Evolutionary conservation across 1,139 yeast species (phyloP), one percentile per base, ranked within the genome.

Genomic region (Scheffersomyces titani): DNA sequence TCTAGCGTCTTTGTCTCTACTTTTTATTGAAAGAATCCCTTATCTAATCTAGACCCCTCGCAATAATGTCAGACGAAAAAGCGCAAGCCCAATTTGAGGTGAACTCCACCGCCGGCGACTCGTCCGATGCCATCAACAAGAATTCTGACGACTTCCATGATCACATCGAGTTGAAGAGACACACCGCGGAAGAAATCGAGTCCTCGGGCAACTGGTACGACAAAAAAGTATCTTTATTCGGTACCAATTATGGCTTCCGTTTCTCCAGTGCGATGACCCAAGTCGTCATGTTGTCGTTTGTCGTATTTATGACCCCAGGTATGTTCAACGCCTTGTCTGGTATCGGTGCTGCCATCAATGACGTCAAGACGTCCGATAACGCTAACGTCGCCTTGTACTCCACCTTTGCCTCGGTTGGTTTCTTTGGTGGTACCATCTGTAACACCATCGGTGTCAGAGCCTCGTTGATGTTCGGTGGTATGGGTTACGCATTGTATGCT

Each of bases 401-500:
- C 40, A 80, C 85, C 1, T 85, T 85, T 65, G 86, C 87, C 19
- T 77, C 83, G 22, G 67, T 84, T 56, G 89, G 89, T 52, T 83
- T 86, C 71, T 80, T 86, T 61, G 83, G 85, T 40, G 90, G 90
- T 63, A 79, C 87, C 56, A 76, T 85, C 57, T 80, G 84, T 68
- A 85, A 86, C 72, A 65, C 72, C 19, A 67, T 85, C 50, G 89
- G 89, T 56, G 75, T 81, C 44, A 74, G 78, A 59, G 72, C 74
- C 52, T 75, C 84, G 57, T 73, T 86, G 51, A 72, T 80, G 59
- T 68, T 83, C 60, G 89, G 89, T 54, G 86, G 87, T 54, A 62
- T 77, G 51, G 88, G 89, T 50, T 86, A 86, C 67, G 80, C 84
- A 51, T 59, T 86, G 56, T 86, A 85, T 67, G 76, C 85, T 54